These are phyloP conservation scores for Chimonanthus salicifolius DNA, from an alignment of 164 flowering plant genomes.

Conservation along the genomic window DNA sequence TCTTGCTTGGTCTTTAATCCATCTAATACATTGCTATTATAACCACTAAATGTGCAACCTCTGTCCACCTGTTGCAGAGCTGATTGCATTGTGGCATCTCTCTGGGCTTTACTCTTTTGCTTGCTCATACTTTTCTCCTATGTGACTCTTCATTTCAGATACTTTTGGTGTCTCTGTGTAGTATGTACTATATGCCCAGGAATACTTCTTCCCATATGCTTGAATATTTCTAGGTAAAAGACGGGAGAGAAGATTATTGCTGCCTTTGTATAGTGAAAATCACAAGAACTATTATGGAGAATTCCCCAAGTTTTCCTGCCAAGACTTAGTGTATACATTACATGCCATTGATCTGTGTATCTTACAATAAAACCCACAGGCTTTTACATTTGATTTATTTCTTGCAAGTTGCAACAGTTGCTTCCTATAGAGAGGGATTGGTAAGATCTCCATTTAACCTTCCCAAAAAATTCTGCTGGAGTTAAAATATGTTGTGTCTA, in stretches of 20 bases:
- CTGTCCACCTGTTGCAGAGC: slow-evolving; percentile 31
- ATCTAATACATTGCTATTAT: neutral
- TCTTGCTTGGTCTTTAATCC: too few relatives aligned
- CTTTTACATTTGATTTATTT: neutral
- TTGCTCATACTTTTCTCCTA: slow-evolving; percentile 32
- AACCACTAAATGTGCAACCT: neutral
- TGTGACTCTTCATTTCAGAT: slow-evolving; percentile 34
- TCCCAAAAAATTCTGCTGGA: neutral
- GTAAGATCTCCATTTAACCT: slow-evolving; percentile 2
- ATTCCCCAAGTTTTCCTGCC: slow-evolving; percentile 4
- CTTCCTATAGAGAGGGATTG: slow-evolving; percentile 4
- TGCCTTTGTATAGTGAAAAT: slow-evolving; percentile 48
- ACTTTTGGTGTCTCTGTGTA: slow-evolving; percentile 26
- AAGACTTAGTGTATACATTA: neutral
- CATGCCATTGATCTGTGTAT: slow-evolving; percentile 5
- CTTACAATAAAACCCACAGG: slow-evolving; percentile 1
- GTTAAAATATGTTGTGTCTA: neutral
- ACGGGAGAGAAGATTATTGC: slow-evolving; percentile 42
- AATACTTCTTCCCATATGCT: slow-evolving; percentile 35
- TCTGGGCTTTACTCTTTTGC: slow-evolving; percentile 36
- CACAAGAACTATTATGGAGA: neutral
- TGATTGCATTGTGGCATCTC: slow-evolving; percentile 41
- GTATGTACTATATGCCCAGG: slow-evolving; percentile 27
- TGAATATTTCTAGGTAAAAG: slow-evolving; percentile 41
- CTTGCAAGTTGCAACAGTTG: neutral